These are phyloP conservation scores for Puccinia novopanici DNA, from an alignment of 1,284 basidiomycete species.

Conservation along the genomic window DNA sequence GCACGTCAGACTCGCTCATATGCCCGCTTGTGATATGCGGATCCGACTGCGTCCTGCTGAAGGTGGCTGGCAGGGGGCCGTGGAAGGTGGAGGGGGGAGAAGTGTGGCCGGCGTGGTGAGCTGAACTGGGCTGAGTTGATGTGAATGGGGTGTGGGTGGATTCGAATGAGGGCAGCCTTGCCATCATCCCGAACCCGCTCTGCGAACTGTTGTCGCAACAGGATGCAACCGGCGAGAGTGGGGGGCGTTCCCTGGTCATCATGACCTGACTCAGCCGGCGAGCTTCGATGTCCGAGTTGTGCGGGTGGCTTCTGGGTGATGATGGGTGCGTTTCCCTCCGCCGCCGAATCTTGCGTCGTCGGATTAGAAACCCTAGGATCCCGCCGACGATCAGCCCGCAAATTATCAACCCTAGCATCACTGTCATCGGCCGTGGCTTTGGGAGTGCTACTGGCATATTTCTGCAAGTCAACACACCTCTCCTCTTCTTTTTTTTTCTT, in stretches of 20 bases:
- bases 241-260: neutral
- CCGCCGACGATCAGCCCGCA: neutral
- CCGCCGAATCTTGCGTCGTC: too few species aligned
- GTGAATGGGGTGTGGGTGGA: neutral
- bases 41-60: neutral
- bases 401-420: neutral
- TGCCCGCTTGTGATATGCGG: too few species aligned
- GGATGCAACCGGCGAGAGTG: constrained; percentile 1
- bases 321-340: neutral
- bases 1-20: neutral
- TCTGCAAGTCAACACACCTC: neutral
- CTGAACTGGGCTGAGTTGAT: constrained; percentile 21
- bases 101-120: constrained; percentile 10
- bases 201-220: neutral
- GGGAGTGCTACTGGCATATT: neutral
- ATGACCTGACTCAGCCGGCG: constrained; percentile 4
- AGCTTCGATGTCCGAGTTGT: neutral
- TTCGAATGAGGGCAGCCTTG: constrained; percentile 4
- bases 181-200: neutral
- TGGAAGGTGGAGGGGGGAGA: neutral
- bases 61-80: neutral
- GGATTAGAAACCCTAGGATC: neutral
- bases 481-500: neutral
- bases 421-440: neutral
- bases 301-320: neutral